Percentiles rank a stretch among this genome's conserved stretches.
Conservation (phyloP, 2,329 filamentous ascomycete genomes). For the Aspergillus tanneri region DNA sequence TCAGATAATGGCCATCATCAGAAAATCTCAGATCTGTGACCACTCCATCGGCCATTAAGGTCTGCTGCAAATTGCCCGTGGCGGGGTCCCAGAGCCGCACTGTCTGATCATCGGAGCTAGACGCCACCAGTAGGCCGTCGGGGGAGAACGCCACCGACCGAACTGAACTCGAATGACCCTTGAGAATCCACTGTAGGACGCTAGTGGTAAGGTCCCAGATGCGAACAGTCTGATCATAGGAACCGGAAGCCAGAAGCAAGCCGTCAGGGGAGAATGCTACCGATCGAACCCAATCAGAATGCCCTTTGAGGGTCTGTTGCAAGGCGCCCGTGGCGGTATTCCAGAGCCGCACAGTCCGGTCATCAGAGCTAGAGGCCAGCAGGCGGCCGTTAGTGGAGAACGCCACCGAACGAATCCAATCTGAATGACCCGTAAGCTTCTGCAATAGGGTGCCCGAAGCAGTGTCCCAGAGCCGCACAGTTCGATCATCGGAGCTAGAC, state of each 20-base stretch:
- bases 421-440: conserved; percentile 8
- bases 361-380: conserved; percentile 4
- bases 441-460: background rate
- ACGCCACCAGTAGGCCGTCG: background rate
- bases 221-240: background rate
- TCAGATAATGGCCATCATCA: background rate
- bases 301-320: background rate
- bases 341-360: background rate
- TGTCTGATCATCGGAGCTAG: background rate
- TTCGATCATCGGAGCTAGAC: conserved; percentile 8
- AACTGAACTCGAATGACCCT: background rate
- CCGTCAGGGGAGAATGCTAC: conserved; percentile 11
- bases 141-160: conserved; percentile 10
- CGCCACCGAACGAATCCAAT: conserved; percentile 5
- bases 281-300: background rate
- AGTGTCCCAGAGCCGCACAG: conserved; percentile 6
- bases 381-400: conserved; percentile 10
- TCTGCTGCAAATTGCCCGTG: background rate
- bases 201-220: background rate
- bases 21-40: background rate
- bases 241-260: background rate
- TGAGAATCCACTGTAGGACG: background rate
- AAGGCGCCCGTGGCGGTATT: background rate
- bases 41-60: background rate
- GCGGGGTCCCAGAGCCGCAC: background rate